Evolutionary conservation across 441 rosid genomes (phyloP).

Genomic region (Hura crepitans): DNA sequence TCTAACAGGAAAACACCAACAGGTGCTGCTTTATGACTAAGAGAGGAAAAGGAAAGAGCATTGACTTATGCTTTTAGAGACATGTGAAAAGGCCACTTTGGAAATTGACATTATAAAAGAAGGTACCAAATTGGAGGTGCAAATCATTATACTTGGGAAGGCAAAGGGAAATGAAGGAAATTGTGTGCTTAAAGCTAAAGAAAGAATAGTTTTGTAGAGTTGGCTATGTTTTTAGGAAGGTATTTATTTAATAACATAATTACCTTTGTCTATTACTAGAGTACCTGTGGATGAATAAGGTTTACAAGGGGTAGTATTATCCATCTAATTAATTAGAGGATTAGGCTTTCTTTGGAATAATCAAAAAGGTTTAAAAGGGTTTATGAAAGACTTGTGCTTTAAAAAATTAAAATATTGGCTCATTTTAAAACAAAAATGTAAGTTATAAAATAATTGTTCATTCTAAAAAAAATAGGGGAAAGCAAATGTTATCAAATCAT

Average conservation of each 20-base stretch:
- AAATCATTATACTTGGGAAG: neutral
- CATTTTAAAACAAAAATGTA: too few species aligned
- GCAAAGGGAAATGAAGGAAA: neutral
- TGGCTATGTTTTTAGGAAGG: neutral
- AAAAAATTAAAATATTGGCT: too few species aligned
- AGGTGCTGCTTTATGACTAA: slow-evolving; percentile 36
- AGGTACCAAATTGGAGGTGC: slow-evolving; percentile 13
- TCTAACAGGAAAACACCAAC: slow-evolving; percentile 36
- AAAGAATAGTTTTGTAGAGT: neutral
- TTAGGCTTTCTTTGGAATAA: slow-evolving; percentile 9
- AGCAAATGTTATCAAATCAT: too few species aligned
- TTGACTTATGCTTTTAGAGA: slow-evolving; percentile 39
- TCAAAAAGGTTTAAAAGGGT: slow-evolving; percentile 10
- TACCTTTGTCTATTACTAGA: neutral
- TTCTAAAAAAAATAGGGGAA: too few species aligned
- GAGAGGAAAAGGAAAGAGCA: slow-evolving; percentile 45
- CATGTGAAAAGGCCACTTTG: slow-evolving; percentile 46
- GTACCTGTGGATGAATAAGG: neutral
- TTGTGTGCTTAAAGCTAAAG: slow-evolving; percentile 20
- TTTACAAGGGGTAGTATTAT: slow-evolving; percentile 9
- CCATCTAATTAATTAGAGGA: neutral
- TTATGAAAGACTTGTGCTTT: too few species aligned
- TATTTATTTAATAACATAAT: neutral
- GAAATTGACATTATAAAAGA: slow-evolving; percentile 40
- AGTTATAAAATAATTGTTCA: too few species aligned